phyloP scores from a whole-genome alignment of 2,329 filamentous ascomycete genomes.

The Penicillium aurantiogriseum region DNA sequence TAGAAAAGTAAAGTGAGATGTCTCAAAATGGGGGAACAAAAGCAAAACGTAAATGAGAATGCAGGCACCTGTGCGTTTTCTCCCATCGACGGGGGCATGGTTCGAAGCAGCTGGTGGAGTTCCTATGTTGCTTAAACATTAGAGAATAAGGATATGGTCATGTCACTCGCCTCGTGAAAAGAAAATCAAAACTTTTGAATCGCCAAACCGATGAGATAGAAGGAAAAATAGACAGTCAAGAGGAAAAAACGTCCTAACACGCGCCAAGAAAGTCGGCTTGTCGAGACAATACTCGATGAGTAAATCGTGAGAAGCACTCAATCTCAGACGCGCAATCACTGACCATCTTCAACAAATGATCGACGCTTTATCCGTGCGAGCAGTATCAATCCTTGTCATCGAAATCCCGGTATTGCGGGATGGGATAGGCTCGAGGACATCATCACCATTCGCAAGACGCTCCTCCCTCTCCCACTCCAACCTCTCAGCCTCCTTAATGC shows the following conservation, averaged over 20 bases:
- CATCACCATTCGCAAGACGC: neutral
- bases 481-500: slow-evolving; percentile 34
- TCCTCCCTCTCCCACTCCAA: slow-evolving; percentile 24
- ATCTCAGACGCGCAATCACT: neutral
- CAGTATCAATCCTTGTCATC: slow-evolving; percentile 21
- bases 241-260: neutral
- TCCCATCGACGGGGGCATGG: neutral
- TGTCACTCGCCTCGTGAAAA: neutral
- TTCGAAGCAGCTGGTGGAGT: neutral
- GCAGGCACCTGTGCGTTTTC: neutral
- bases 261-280: neutral
- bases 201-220: neutral
- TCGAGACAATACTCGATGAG: neutral
- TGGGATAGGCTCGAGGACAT: slow-evolving; percentile 12
- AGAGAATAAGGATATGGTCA: slow-evolving; percentile 2
- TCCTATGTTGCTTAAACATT: slow-evolving; percentile 5
- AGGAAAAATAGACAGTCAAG: neutral
- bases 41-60: neutral
- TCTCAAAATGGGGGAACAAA: neutral
- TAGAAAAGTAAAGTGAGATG: neutral
- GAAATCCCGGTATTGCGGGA: slow-evolving; percentile 12
- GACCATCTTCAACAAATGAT: slow-evolving; percentile 17
- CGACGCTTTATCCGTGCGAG: slow-evolving; percentile 22
- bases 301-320: neutral
- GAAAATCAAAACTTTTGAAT: slow-evolving; percentile 8